A percentile compares a stretch with the other conserved stretches of the same genome.
Conservation (phyloP, 2,329 filamentous ascomycete genomes). For the Sarocladium brachiariae region DNA sequence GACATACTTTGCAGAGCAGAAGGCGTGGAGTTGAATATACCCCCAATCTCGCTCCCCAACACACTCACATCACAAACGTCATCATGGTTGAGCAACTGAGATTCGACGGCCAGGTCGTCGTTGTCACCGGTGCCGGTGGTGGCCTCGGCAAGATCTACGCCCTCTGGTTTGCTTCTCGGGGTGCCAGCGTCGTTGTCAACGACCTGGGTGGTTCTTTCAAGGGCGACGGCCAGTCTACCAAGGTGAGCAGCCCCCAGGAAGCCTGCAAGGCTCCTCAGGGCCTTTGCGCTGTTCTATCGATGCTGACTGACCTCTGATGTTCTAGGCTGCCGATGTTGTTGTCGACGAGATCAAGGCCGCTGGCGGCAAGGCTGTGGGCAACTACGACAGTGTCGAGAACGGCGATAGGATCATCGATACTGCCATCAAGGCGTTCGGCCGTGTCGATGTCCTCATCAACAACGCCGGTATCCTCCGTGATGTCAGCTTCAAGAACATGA, state of each 20-base stretch:
- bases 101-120: constrained; percentile 78
- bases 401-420: constrained; percentile 93
- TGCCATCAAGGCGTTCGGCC: constrained; percentile 72
- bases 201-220: constrained; percentile 91
- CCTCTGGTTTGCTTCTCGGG: constrained; percentile 83
- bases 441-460: constrained; percentile 93
- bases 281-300: background rate
- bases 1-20: constrained; percentile 1
- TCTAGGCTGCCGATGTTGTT: constrained; percentile 71
- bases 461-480: constrained; percentile 95
- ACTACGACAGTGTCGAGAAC: constrained; percentile 92
- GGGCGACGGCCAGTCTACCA: constrained; percentile 80
- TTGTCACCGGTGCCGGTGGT: constrained; percentile 75
- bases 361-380: constrained; percentile 93
- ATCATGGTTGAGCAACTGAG: constrained; percentile 63
- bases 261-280: background rate
- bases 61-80: constrained; percentile 16
- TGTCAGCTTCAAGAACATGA: constrained; percentile 98
- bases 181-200: constrained; percentile 93
- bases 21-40: background rate
- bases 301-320: background rate
- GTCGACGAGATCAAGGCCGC: constrained; percentile 77
- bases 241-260: constrained; percentile 47
- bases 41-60: background rate
- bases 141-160: constrained; percentile 78